Base-by-base conservation (phyloP, 371 early-diverging fungal species). In the Funneliformis caledonium region DNA sequence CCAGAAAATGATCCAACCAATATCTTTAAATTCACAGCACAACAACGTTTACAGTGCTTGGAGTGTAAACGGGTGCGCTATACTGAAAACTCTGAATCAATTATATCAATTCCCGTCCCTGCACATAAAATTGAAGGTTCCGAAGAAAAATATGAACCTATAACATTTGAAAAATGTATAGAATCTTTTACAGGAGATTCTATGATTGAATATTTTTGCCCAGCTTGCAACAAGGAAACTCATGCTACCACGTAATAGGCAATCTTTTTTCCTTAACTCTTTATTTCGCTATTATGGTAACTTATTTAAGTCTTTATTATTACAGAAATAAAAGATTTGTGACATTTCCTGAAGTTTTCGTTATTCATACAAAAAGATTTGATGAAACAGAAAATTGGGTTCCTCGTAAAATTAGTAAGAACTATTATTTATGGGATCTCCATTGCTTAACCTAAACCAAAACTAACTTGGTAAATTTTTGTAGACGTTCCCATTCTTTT, bases 21-120 rank as follows among this genome's bases (percentile, higher is more conserved):
- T 3, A 84, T 90, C 3, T 97, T 97, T 85, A 89, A 95, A 62
- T 97, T 96, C 78, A 81, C 82, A 12, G 84, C 91, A 7, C 94
- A 96, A 83, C 94, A 96, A 78, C 92, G 96, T 3, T 83, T 99
- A 26, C 93, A 96, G 82, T 99, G 99, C 85, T 84, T 87, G 12
- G 85, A 88, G 47, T 99, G 99, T 86, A 87, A 89, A 16, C 87
- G 89, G 69, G 97, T 97, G 26, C 91, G 94, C 59, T 97, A 96
- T 84, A 88, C 89, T 52, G 84, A 85, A 2, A 91, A 92, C 72
- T 82, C 81, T 0, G 89, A 91, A n/a, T 91, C 85, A 33, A 88
- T 89, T 8, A 84, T 95, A 19, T 89, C 94, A 56, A 83, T 98
- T 11, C 92, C 91, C 1, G 93, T 97, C 0, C 94, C 95, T 56